Conservation (phyloP, 306 rosid species). For the Lathyrus oleraceus region DNA sequence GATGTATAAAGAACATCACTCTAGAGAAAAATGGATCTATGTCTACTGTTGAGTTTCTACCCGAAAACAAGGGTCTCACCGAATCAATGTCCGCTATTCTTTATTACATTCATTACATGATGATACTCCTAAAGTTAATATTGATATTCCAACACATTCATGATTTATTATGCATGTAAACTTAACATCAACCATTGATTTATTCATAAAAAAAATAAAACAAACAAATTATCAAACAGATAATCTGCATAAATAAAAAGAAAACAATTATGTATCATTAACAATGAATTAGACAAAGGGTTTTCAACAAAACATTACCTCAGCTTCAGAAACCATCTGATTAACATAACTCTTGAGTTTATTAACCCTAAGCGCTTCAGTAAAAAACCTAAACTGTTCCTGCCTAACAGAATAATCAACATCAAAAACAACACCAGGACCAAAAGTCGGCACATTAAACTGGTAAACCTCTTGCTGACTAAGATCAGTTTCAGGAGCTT, state of each 20-base stretch:
- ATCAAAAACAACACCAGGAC: constrained; percentile 94
- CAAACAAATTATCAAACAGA: neutral
- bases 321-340: constrained; percentile 91
- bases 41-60: neutral
- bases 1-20: too few species aligned
- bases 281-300: neutral
- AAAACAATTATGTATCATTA: neutral
- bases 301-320: constrained; percentile 40
- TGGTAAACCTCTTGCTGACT: constrained; percentile 95
- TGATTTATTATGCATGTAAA: neutral
- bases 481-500: constrained; percentile 82
- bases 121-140: neutral
- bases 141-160: neutral
- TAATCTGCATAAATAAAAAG: neutral
- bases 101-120: neutral
- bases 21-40: neutral
- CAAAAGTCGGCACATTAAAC: constrained; percentile 95
- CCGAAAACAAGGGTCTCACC: neutral
- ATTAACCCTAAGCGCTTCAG: constrained; percentile 81
- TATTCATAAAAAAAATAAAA: neutral
- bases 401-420: constrained; percentile 87
- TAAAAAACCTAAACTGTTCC: constrained; percentile 94
- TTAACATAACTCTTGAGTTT: constrained; percentile 85
- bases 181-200: neutral
- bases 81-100: neutral